These are phyloP conservation scores for Plectosphaerella cucumerina DNA, from an alignment of 2,329 filamentous ascomycete species.

Conservation along the genomic window DNA sequence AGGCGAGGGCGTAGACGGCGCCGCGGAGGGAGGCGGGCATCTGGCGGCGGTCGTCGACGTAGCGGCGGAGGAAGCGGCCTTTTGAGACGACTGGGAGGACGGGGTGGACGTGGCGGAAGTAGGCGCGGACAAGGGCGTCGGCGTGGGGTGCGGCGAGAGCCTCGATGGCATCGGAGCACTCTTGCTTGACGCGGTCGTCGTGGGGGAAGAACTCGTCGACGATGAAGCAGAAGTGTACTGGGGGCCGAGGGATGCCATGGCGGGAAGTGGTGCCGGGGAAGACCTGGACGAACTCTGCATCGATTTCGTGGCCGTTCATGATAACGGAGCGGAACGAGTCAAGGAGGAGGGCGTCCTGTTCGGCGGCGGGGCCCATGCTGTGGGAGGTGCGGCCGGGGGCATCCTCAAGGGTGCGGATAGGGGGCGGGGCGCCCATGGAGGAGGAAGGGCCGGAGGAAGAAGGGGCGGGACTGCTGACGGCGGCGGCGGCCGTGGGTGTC, in stretches of 20 bases:
- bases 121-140: conserved; percentile 36
- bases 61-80: conserved; percentile 34
- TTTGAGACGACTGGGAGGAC: conserved; percentile 40
- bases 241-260: conserved; percentile 16
- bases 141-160: conserved; percentile 33
- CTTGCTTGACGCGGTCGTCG: conserved; percentile 29
- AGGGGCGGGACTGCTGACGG: conserved; percentile 4
- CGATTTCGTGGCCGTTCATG: conserved; percentile 38
- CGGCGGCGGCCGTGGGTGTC: not conserved
- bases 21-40: conserved; percentile 41
- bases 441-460: not conserved
- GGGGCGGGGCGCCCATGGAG: not conserved
- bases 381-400: conserved; percentile 36
- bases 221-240: conserved; percentile 40
- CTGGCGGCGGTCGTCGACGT: conserved; percentile 27
- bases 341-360: conserved; percentile 42
- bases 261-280: conserved; percentile 30
- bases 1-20: conserved; percentile 39
- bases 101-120: conserved; percentile 41
- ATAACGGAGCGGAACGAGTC: conserved; percentile 42
- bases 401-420: conserved; percentile 35
- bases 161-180: conserved; percentile 38
- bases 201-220: conserved; percentile 39
- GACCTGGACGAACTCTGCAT: conserved; percentile 39
- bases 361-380: conserved; percentile 37